Base-by-base conservation (phyloP, 2,329 filamentous ascomycete species). In the Fusarium devonianum region DNA sequence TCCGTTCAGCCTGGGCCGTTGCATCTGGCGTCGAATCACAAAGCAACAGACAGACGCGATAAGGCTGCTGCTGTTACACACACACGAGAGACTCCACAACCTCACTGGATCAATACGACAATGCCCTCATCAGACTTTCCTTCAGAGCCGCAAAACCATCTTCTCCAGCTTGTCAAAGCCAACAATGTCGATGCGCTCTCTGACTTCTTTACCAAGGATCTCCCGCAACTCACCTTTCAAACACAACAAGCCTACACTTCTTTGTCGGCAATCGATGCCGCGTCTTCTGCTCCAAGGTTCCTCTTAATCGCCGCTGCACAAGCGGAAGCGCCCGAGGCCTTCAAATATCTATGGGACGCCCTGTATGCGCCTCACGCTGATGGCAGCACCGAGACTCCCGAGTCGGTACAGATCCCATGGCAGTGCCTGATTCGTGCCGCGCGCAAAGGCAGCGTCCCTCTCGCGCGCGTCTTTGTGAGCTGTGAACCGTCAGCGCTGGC, bases 401-500 rank as follows among this genome's bases (percentile, higher is more conserved):
- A 14, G 28, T 13, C 28, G 9, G 25, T 32, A 19, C 12, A 33
- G 14, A 33, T 42, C 9, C 19, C 39, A 16, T 42, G 21, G 28
- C 7, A 22, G 17, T 34, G 39, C 21, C 29, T 42, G 9, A 5
- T 23, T 12, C 8, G 34, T 16, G 7, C 29, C n/a, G 39, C 39
- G 26, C 29, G 2, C 13, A 26, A 4, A 7, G 39, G 39, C 13
- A 32, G 18, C 14, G 34, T 42, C n/a, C 28, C 39, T 6, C 21
- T 42, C 3, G 39, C 39, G 16, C 18, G 17, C 21, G 28, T 12
- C 13, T 42, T 42, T 12, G 13, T 42, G n/a, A 22, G n/a, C 21
- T 42, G 39, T 18, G 29, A 42, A n/a, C 29, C 39, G 17, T 25
- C 39, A 17, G 39, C 21, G 17, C 29, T 42, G 10, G 18, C 39